Evolutionary conservation across 208 protist species (phyloP).

Genomic region (Novymonas esmeraldas): DNA sequence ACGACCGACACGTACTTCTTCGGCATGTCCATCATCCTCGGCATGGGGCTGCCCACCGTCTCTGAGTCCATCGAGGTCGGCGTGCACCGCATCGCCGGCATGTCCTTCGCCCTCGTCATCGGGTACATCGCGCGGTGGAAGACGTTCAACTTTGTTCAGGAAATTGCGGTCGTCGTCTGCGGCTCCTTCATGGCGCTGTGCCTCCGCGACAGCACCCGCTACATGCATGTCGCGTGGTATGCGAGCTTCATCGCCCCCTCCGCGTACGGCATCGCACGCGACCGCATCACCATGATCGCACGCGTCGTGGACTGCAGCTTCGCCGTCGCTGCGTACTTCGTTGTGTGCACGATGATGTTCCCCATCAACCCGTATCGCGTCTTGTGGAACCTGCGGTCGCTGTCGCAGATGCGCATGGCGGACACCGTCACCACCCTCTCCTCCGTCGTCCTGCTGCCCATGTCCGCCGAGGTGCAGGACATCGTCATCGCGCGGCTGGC

Average conservation of each 20-base stretch:
- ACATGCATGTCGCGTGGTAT: constrained; percentile 58
- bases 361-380: constrained; percentile 59
- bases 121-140: constrained; percentile 48
- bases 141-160: constrained; percentile 32
- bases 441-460: constrained; percentile 15
- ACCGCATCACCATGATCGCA: constrained; percentile 40
- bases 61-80: constrained; percentile 55
- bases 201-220: constrained; percentile 40
- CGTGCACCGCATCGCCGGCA: constrained; percentile 55
- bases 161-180: constrained; percentile 38
- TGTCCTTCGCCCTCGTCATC: constrained; percentile 50
- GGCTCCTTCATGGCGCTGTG: constrained; percentile 37
- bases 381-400: constrained; percentile 52
- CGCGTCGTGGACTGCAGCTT: constrained; percentile 56
- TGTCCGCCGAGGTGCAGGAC: constrained; percentile 15
- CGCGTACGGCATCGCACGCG: constrained; percentile 35
- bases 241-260: constrained; percentile 43
- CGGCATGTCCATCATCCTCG: constrained; percentile 66
- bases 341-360: constrained; percentile 62
- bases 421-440: constrained; percentile 49
- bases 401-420: constrained; percentile 37
- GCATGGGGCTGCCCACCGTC: constrained; percentile 53
- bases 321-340: constrained; percentile 57
- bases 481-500: constrained; percentile 26
- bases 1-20: constrained; percentile 50